Evolutionary conservation across 1,284 basidiomycete genomes (phyloP).

Genomic region (Omphalotus olearius): DNA sequence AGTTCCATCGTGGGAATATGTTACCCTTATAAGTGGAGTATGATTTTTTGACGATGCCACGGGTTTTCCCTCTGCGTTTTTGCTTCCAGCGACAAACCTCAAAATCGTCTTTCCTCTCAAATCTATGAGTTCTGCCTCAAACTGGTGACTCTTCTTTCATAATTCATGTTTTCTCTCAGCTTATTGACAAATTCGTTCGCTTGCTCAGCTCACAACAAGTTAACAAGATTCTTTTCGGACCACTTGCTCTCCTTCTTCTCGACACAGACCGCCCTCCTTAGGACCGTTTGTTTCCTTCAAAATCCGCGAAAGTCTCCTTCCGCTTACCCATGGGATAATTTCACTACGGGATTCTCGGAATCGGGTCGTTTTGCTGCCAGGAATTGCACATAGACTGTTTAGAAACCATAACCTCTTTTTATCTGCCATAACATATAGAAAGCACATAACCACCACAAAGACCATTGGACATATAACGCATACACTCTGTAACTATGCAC

Average conservation of each 20-base stretch:
- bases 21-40: conserved; percentile 4
- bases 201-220: conserved; percentile 40
- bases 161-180: not conserved
- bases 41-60: conserved; percentile 16
- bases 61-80: conserved; percentile 22
- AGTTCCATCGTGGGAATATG: not conserved
- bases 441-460: not conserved
- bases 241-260: conserved; percentile 54
- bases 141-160: conserved; percentile 25
- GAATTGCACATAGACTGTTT: conserved; percentile 18
- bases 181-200: not conserved
- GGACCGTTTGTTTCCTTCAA: conserved; percentile 21
- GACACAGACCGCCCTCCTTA: conserved; percentile 78
- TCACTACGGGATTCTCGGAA: conserved; percentile 27
- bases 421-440: conserved; percentile 18
- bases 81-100: conserved; percentile 15
- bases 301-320: conserved; percentile 21
- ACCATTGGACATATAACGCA: not conserved
- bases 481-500: conserved; percentile 41
- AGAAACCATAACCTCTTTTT: conserved; percentile 6
- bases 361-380: conserved; percentile 31
- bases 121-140: conserved; percentile 49
- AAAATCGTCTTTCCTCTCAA: conserved; percentile 20
- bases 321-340: conserved; percentile 64
- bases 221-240: conserved; percentile 59